Evolutionary conservation across 1,284 basidiomycete species (phyloP), one percentile per base, ranked within the genome.

Genomic region (Xerocomus cyaneibrunnescens): DNA sequence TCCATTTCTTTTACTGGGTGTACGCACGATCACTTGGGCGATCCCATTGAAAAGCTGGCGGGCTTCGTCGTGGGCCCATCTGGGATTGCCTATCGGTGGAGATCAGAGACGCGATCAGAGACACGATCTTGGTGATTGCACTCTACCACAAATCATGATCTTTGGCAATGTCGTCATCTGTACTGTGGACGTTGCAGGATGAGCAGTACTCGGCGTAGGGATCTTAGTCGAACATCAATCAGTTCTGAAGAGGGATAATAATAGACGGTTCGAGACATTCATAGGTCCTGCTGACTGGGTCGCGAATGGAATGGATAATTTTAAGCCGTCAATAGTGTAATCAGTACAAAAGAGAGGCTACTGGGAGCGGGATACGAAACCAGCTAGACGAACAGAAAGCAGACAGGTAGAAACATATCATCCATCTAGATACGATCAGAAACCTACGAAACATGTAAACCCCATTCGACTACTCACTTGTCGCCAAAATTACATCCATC

Each of bases 41-140:
- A 91, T 78, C 32, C 78, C 76, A 3, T 77, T 76, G 37, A 92
- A 79, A 52, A 92, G 75, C 38, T 78, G 65, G 48, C 80, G 74
- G 35, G 84, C 77, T 62, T 94, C 90, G 36, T 88, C 79, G 51
- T 87, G 78, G 0, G 89, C 87, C 90, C 89, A 93, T 32, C 84
- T 79, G 50, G 91, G 80, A 55, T 78, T 74, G 52, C 85, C 88
- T 88, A 44, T 36, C 1, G 6, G 39, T 31, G 3, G 13, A 32
- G 32, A 17, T 43, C 27, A 38, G 9, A 14, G 12, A 32, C 31
- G 31, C 2, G 5, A 37, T 21, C 22, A 21, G 19, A 31, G 37
- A 31, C 0, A 28, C 4, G 14, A 16, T 7, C 30, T 7, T 42
- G 9, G 31, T n/a, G 2, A 9, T 27, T 41, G n/a, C 23, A 31